Evolutionary conservation across 2,329 filamentous ascomycete species (phyloP), one percentile per base, ranked within the genome.

Genomic region (Alternaria atra): DNA sequence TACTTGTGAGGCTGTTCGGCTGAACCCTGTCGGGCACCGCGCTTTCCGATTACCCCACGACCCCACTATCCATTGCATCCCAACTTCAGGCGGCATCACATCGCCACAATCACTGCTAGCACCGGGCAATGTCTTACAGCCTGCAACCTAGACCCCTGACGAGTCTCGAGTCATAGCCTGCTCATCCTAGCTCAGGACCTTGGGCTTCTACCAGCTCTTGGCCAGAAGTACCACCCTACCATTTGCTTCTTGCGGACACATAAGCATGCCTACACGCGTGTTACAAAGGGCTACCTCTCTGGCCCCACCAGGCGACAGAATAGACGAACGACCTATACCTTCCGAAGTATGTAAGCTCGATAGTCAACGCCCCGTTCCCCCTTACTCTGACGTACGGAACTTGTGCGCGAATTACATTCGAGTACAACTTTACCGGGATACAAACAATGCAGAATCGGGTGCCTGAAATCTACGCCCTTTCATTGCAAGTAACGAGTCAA

Each of bases 1-100:
- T 60, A 56, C 32, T n/a, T 40, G 34, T 50, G 42, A 55, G 47
- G 52, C 60, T 53, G 20, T 25, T 47, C 40, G 40, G 58, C 5
- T 35, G 46, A 27, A 7, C 58, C 55, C 48, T 60, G 48, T 52
- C 55, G 20, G 20, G 20, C 20, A 20, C 20, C 20, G 55, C 55
- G 47, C 43, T 55, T 46, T 17, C 34, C 23, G 13, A 52, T 39
- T 52, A 35, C 39, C 46, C 47, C 29, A 17, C 37, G 27, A 25
- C 53, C 29, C 13, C 54, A 56, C 37, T 3, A n/a, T 48, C 20
- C 4, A 32, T 23, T 23, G 46, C 46, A 48, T 48, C 3, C 7
- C 46, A 48, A n/a, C 46, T 34, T 48, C 30, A 30, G 46, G 6
- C 20, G 23, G 30, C 46, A 35, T 7, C n/a, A 50, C 17, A 34